Evolutionary conservation across 352 stramenopile species (phyloP), one percentile per base, ranked within the genome.

Genomic region (Pythium brassicae): DNA sequence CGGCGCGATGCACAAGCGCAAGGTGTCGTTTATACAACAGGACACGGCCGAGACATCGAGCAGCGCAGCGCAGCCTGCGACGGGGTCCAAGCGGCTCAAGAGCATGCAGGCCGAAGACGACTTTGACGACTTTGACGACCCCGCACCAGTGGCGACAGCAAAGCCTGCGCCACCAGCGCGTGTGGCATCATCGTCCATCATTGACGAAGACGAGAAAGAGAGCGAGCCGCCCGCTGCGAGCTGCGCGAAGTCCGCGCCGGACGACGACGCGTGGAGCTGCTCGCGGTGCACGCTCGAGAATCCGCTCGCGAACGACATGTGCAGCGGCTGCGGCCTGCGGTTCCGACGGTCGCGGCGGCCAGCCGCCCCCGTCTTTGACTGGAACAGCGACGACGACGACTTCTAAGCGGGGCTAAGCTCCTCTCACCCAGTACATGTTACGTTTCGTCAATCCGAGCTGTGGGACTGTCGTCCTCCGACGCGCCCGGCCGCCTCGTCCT

Each of bases 201-300:
- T 68, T 8, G 66, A 82, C 10, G 69, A 88, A 59, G 69, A 85
- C 10, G 61, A 64, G 39, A 83, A 79, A 55, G 66, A 78, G 22
- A 78, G 66, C 26, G 69, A 80, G 53, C 59, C 63, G 27, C 60
- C 57, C 39, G 53, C 59, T 11, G 50, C 66, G 17, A 23, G 66
- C 19, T 37, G 61, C 52, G 10, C 20, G 43, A 61, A 62, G 15
- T 22, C 39, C 7, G 17, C 48, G 50, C 3, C 26, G 47, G 35
- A 63, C 39, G 43, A 54, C n/a, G 57, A 63, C 44, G 50, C 34
- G 15, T 95, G 83, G 83, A 89, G 66, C 56, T 95, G 85, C 55
- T 77, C 62, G 43, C 77, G 85, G 37, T 95, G 85, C 59, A 95
- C 83, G 11, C 68, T 95, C 56, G 69, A 82, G 46, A 95, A 95